Evolutionary conservation across 176 grass and related monocot genomes (phyloP).

Genomic region (Phoenix dactylifera): DNA sequence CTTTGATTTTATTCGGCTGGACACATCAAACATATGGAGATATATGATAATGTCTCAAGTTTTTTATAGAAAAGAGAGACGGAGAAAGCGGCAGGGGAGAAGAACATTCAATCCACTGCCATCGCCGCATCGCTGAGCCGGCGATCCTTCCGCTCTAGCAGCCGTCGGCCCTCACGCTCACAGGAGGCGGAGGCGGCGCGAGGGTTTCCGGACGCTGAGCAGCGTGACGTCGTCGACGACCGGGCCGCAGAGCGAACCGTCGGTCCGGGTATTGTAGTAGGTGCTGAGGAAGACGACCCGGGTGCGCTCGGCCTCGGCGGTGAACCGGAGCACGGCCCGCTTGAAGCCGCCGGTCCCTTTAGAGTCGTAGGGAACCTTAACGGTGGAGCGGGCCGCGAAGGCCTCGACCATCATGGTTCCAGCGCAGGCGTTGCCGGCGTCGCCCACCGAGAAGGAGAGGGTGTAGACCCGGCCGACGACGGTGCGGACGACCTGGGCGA

Average conservation of each 20-base stretch:
- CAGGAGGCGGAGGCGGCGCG: slow-evolving; percentile 28
- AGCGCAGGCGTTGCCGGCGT: slow-evolving; percentile 47
- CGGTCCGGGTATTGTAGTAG: slow-evolving; percentile 68
- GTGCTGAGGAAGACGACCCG: slow-evolving; percentile 72
- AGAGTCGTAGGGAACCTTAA: slow-evolving; percentile 65
- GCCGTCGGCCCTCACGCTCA: background rate
- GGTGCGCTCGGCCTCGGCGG: slow-evolving; percentile 35
- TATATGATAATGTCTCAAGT: no score
- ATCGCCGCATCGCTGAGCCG: no score
- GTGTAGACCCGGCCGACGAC: slow-evolving; percentile 45
- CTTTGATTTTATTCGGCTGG: no score
- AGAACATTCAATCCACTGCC: no score
- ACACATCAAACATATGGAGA: no score
- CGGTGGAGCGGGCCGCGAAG: slow-evolving; percentile 38
- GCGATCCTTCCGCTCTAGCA: no score
- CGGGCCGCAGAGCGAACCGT: slow-evolving; percentile 77
- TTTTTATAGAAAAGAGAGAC: no score
- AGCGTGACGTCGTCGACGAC: slow-evolving; percentile 64
- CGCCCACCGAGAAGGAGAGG: slow-evolving; percentile 64
- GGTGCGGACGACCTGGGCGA: slow-evolving; percentile 66
- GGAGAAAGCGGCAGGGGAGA: background rate
- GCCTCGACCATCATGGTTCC: slow-evolving; percentile 67
- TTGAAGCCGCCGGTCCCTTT: slow-evolving; percentile 60
- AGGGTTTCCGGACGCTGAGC: slow-evolving; percentile 34
- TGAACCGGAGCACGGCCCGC: slow-evolving; percentile 59